These are phyloP conservation scores for Myriosclerotinia scirpicola DNA, from an alignment of 2,329 filamentous ascomycete species.

Conservation along the genomic window DNA sequence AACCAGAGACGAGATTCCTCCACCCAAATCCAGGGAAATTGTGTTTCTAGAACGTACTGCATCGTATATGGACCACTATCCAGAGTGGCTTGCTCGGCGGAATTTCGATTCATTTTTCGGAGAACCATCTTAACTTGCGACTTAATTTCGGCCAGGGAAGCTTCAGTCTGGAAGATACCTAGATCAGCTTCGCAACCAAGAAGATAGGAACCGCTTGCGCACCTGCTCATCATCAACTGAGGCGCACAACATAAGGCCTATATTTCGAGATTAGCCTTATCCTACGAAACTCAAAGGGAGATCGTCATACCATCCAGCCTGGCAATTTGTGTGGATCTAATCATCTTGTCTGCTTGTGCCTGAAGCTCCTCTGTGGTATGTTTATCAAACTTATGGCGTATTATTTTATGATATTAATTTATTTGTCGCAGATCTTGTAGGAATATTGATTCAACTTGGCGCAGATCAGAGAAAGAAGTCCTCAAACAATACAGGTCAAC, in stretches of 20 bases:
- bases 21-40: background rate
- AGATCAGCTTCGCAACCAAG: conserved; percentile 20
- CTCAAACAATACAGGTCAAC: background rate
- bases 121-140: conserved; percentile 87
- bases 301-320: conserved; percentile 77
- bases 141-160: conserved; percentile 83
- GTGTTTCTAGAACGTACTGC: conserved; percentile 62
- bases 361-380: conserved; percentile 12
- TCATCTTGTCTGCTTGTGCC: conserved; percentile 47
- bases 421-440: background rate
- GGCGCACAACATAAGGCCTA: conserved; percentile 91
- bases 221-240: conserved; percentile 90
- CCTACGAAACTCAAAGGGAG: background rate
- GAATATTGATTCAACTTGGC: background rate
- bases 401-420: conserved; percentile 3
- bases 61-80: conserved; percentile 80
- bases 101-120: conserved; percentile 82
- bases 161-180: conserved; percentile 55
- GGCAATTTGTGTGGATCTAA: conserved; percentile 90
- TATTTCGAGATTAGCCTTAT: conserved; percentile 23
- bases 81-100: conserved; percentile 88
- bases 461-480: background rate
- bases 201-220: conserved; percentile 31
- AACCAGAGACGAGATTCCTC: background rate
- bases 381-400: background rate